Base-by-base conservation (phyloP, 176 grass and related monocot genomes). In the Triticum urartu region DNA sequence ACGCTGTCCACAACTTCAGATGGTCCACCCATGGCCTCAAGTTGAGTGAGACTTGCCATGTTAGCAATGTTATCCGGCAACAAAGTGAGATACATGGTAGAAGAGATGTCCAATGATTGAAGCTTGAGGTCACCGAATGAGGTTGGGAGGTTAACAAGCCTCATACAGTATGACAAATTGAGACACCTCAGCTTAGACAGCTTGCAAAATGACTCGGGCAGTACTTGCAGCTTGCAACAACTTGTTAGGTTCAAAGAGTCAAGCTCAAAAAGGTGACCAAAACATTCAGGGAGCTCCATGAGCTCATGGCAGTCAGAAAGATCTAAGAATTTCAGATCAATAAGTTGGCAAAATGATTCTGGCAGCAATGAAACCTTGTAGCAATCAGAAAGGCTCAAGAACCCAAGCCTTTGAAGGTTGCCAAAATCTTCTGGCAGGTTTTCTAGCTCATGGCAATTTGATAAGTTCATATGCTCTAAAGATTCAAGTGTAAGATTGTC, bases 251-350 rank as follows among this genome's bases (percentile, higher is more conserved):
- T 47, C 43, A 47, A 47, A 12, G 11, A 47, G 0, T 13, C 43
- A 13, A 93, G 70, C 62, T 63, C 48, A 36, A 32, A 33, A 24
- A 93, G 83, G 7, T 61, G 15, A 11, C 71, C 86, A 35, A 88
- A 68, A 48, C 56, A 25, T 48, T 61, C 52, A 56, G 88, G 85
- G 5, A 93, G 70, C n/a, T 43, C 35, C 56, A 6, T 83, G 17
- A 88, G 56, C 1, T 79, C 75, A 14, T 84, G 68, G 34, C 88
- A 84, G 15, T 92, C 72, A 20, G 92, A 91, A 43, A 94, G 89
- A 81, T 94, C 75, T 12, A 94, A 48, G 15, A 26, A 24, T 58
- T 85, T 80, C 60, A 94, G 24, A 48, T 84, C 64, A 18, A 21
- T 17, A 38, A 91, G 89, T 2, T 56, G 42, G 30, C 50, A 75